A percentile compares a stretch with the other conserved stretches of the same genome.
phyloP scores from a whole-genome alignment of 148 eudicot genomes.

The Linanthus parryae region DNA sequence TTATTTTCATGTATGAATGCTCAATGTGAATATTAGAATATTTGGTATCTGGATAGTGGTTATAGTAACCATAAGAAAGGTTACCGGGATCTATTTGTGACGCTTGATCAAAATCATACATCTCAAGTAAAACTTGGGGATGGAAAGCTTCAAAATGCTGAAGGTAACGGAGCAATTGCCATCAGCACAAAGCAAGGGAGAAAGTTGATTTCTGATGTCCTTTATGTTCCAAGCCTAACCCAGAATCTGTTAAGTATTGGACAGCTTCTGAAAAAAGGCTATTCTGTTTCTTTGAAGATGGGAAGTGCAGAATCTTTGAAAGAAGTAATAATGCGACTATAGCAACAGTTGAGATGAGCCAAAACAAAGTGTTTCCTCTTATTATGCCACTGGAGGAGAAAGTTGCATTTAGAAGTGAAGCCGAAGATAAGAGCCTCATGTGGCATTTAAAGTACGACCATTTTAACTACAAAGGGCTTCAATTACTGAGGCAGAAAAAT shows the following conservation, averaged over 20 bases:
- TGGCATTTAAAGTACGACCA: background rate
- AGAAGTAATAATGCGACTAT: background rate
- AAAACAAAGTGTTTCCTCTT: background rate
- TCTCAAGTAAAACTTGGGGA: slow-evolving; percentile 6
- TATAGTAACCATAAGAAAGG: background rate
- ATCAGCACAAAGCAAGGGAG: background rate
- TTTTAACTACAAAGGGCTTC: background rate
- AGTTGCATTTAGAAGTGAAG: background rate
- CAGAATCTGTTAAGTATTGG: slow-evolving; percentile 2
- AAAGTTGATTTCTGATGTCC: background rate
- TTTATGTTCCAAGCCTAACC: background rate
- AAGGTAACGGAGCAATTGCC: background rate
- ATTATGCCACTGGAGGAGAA: background rate
- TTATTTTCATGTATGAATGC: background rate
- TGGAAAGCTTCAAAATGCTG: background rate
- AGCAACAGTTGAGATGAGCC: background rate
- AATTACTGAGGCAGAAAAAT: background rate
- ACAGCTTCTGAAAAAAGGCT: background rate
- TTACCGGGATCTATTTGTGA: background rate
- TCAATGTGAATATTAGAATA: background rate
- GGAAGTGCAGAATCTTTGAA: background rate
- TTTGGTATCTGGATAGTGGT: background rate
- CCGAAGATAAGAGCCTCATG: background rate
- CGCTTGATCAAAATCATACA: background rate
- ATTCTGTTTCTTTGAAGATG: background rate